phyloP scores from a whole-genome alignment of 345 rosid species.

The Acer yangbiense region DNA sequence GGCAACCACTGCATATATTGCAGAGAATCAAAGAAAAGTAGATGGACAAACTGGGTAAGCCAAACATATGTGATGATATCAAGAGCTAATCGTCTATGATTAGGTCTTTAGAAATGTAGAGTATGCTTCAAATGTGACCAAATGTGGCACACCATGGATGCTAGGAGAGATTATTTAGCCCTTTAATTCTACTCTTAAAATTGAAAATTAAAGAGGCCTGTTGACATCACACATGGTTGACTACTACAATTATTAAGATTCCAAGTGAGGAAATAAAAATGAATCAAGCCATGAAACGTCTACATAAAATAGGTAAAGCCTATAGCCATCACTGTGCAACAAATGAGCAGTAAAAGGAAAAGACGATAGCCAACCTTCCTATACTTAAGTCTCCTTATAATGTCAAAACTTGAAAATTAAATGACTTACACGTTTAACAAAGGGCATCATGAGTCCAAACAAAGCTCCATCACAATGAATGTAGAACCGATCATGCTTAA shows the following conservation, averaged over 20 bases:
- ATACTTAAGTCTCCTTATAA: background rate
- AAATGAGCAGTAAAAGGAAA: background rate
- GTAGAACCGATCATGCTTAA: slow-evolving; percentile 74
- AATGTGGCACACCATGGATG: background rate
- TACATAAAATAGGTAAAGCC: background rate
- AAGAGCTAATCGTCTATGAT: background rate
- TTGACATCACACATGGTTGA: background rate
- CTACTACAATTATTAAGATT: background rate
- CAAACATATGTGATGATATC: background rate
- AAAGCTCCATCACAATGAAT: slow-evolving; percentile 98
- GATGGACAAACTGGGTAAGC: background rate
- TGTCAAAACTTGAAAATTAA: background rate
- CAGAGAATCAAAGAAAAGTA: background rate
- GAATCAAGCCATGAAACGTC: background rate
- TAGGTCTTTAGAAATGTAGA: background rate
- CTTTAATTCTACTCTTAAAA: background rate
- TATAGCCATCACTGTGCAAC: background rate
- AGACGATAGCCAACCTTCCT: background rate
- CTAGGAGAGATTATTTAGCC: background rate
- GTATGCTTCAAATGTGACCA: background rate
- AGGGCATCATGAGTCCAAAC: slow-evolving; percentile 99
- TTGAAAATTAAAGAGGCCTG: background rate
- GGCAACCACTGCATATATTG: background rate
- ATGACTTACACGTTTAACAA: slow-evolving; percentile 77
- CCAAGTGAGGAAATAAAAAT: background rate